These are phyloP conservation scores for Aegle marmelos DNA, from an alignment of 345 rosid species.

Conservation along the genomic window DNA sequence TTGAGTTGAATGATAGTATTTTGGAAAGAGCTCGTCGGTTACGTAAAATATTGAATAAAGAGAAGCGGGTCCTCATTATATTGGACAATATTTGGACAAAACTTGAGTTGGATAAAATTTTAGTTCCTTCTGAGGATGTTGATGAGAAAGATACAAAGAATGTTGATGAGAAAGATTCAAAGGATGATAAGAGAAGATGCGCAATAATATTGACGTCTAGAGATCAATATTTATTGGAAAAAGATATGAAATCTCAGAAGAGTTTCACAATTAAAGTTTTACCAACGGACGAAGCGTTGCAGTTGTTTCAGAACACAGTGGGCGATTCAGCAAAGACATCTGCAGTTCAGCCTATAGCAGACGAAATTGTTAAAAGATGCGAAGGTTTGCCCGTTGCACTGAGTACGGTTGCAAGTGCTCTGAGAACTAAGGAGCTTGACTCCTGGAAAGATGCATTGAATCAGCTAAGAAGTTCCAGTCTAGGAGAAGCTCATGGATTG, in stretches of 20 bases:
- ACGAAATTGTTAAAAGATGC: neutral
- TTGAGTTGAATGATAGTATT: neutral
- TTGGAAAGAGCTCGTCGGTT: neutral
- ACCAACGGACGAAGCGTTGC: neutral
- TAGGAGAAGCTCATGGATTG: neutral
- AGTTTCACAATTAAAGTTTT: neutral
- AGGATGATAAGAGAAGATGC: neutral
- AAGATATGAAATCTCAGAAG: conserved; percentile 11
- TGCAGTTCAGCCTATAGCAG: neutral
- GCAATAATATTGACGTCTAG: conserved; percentile 24
- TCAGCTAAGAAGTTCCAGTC: neutral
- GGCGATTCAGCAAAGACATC: neutral
- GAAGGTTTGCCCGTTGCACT: conserved; percentile 16
- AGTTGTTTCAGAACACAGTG: neutral
- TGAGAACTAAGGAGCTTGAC: neutral
- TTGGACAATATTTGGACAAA: neutral
- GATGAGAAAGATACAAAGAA: neutral
- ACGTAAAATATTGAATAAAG: too few relatives aligned
- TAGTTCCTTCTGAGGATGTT: neutral
- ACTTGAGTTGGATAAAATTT: neutral
- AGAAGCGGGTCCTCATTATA: too few relatives aligned
- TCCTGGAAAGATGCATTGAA: conserved; percentile 1
- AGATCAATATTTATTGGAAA: neutral
- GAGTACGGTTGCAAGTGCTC: neutral
- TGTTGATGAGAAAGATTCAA: neutral